A percentile compares a stretch with the other conserved stretches of the same genome.
Evolutionary conservation across 148 eudicot genomes (phyloP).

Genomic region (Rhododendron ferrugineum): DNA sequence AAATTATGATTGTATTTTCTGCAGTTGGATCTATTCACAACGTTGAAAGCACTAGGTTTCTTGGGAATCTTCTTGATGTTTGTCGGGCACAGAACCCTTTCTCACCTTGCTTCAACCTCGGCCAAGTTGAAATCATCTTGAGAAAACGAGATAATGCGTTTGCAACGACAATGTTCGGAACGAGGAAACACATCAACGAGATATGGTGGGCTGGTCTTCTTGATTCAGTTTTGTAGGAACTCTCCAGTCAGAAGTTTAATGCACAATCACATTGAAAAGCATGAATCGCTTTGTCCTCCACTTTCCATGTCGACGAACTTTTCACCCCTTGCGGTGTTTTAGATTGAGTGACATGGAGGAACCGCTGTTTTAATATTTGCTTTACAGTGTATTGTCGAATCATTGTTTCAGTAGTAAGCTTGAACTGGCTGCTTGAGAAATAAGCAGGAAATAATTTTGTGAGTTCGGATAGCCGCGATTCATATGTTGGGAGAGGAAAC

Average conservation of each 20-base stretch:
- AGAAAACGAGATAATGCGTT: constrained; percentile 1
- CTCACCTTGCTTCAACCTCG: constrained; percentile 74
- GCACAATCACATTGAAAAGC: background rate
- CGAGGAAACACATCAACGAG: background rate
- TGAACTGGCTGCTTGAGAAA: background rate
- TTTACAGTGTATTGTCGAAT: background rate
- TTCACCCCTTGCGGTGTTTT: background rate
- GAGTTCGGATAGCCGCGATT: background rate
- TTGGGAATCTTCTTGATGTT: constrained; percentile 74
- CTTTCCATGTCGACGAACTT: background rate
- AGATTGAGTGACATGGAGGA: background rate
- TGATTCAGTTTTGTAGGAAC: constrained; percentile 11
- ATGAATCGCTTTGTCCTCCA: background rate
- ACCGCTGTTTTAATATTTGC: background rate
- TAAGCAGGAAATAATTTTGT: background rate
- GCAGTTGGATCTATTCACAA: constrained; percentile 80
- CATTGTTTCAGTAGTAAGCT: background rate
- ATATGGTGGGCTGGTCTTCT: background rate
- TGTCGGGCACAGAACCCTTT: constrained; percentile 77
- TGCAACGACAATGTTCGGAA: background rate
- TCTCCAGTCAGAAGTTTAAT: background rate
- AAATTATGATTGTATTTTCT: constrained; percentile 7
- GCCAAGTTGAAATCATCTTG: constrained; percentile 74
- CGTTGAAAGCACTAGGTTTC: constrained; percentile 71
- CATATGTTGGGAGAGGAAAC: background rate